phyloP scores from a whole-genome alignment of 371 early-diverging fungal species.

The Rhizopus arrhizus region DNA sequence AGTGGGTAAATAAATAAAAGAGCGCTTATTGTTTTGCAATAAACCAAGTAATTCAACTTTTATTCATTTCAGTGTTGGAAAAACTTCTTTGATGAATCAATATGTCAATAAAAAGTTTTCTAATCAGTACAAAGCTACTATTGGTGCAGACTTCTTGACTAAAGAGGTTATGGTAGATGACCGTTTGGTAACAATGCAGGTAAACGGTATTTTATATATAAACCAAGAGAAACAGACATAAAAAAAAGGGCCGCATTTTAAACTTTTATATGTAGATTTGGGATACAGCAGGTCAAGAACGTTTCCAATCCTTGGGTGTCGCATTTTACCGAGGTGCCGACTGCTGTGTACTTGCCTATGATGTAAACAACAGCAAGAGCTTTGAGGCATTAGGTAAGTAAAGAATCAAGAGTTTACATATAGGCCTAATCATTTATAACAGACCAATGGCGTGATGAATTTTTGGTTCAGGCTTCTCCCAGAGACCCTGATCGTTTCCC shows the following conservation, averaged over 20 bases:
- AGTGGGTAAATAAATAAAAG: slow-evolving; percentile 64
- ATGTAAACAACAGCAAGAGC: slow-evolving; percentile 92
- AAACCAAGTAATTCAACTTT: not conserved
- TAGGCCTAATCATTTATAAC: not conserved
- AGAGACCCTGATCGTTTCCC: slow-evolving; percentile 96
- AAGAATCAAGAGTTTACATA: not conserved
- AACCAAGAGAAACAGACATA: not conserved
- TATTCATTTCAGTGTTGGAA: slow-evolving; percentile 73
- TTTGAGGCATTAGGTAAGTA: slow-evolving; percentile 90
- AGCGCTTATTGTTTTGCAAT: not conserved
- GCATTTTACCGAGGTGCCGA: slow-evolving; percentile 98
- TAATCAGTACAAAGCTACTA: slow-evolving; percentile 99
- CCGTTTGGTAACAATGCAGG: slow-evolving; percentile 88
- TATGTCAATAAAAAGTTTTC: slow-evolving; percentile 98
- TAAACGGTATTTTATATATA: slow-evolving; percentile 23
- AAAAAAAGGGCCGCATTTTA: not conserved
- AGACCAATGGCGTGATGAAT: slow-evolving; percentile 94
- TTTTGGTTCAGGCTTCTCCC: slow-evolving; percentile 92
- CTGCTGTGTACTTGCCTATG: slow-evolving; percentile 97
- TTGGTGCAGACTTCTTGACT: slow-evolving; percentile 99
- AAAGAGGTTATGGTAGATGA: slow-evolving; percentile 94
- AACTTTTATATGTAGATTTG: slow-evolving; percentile 63
- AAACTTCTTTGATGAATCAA: slow-evolving; percentile 99
- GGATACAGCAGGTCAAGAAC: slow-evolving; percentile 96
- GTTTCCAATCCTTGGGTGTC: slow-evolving; percentile 97